Conservation (phyloP, 1,284 basidiomycete genomes). For the Heliocybe sulcata region DNA sequence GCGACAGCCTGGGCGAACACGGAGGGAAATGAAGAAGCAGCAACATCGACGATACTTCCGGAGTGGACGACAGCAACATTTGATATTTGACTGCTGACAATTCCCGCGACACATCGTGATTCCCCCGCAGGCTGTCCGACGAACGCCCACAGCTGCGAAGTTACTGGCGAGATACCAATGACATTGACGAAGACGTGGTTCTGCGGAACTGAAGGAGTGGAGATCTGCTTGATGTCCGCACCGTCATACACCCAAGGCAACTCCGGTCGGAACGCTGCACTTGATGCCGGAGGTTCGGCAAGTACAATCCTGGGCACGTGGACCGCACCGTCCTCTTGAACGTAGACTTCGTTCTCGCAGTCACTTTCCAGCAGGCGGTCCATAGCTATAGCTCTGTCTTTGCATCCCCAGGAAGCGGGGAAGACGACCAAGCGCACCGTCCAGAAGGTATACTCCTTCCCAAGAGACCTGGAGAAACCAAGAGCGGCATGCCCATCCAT, state of each 20-base stretch:
- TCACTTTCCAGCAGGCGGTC: neutral
- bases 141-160: neutral
- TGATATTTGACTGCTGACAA: neutral
- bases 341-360: neutral
- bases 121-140: neutral
- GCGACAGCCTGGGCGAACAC: neutral
- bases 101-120: neutral
- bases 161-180: neutral
- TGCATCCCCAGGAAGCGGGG: neutral
- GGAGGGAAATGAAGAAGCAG: neutral
- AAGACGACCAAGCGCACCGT: neutral
- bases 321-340: neutral
- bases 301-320: neutral
- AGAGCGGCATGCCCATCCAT: neutral
- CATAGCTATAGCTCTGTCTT: neutral
- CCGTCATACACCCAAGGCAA: neutral
- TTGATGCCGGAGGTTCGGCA: neutral
- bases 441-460: neutral
- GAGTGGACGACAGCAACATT: neutral
- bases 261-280: neutral
- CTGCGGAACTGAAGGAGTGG: neutral
- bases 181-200: neutral
- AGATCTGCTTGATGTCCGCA: neutral
- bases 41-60: neutral
- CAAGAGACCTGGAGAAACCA: neutral